A percentile compares a stretch with the other conserved stretches of the same genome.
phyloP scores from a whole-genome alignment of 1,139 yeast genomes.

The Debaryomycetaceae sp. region DNA sequence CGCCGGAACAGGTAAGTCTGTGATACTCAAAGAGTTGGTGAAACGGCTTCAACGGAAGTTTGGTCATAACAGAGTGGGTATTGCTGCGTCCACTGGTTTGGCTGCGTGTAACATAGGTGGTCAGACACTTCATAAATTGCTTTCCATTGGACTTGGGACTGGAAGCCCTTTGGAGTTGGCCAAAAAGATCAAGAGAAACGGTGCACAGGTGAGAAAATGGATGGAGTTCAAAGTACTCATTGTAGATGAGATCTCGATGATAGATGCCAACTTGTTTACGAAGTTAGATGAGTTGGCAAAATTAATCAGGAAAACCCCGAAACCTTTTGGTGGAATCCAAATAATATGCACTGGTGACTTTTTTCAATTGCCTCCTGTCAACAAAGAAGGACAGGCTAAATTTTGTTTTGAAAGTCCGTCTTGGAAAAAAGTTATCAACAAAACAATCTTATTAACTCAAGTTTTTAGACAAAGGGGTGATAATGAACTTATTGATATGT shows the following conservation, averaged over 20 bases:
- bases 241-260: constrained; percentile 83
- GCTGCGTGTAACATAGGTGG: constrained; percentile 92
- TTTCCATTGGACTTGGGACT: constrained; percentile 74
- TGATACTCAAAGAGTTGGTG: constrained; percentile 61
- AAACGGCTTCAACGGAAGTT: constrained; percentile 30
- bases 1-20: constrained; percentile 87
- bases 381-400: constrained; percentile 31
- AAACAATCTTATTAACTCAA: constrained; percentile 56
- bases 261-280: constrained; percentile 63
- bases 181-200: constrained; percentile 44
- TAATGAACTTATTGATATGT: constrained; percentile 61
- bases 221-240: constrained; percentile 56
- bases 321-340: constrained; percentile 82
- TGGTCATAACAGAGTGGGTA: constrained; percentile 57
- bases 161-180: constrained; percentile 45
- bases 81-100: constrained; percentile 88
- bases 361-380: constrained; percentile 83
- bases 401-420: constrained; percentile 59
- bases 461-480: constrained; percentile 78
- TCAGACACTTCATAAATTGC: constrained; percentile 70
- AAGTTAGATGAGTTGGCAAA: constrained; percentile 65
- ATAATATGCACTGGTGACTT: constrained; percentile 78
- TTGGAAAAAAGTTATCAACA: constrained; percentile 54
- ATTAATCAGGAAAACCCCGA: constrained; percentile 36
- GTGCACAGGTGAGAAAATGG: constrained; percentile 54